phyloP scores from a whole-genome alignment of 139 green algal species.

The Chlamydomonas applanata region DNA sequence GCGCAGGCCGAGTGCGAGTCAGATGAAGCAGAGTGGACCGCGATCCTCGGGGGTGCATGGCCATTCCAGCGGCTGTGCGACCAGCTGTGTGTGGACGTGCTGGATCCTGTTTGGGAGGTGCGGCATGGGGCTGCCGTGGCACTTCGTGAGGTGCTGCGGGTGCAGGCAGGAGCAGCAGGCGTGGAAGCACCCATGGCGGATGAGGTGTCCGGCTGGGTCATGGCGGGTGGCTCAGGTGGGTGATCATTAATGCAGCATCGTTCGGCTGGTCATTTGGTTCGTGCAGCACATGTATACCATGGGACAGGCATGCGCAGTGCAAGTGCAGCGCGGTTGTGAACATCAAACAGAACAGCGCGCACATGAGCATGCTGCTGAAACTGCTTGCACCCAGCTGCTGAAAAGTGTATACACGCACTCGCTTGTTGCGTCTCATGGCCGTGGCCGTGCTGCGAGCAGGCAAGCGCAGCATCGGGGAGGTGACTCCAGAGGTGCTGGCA shows the following conservation, averaged over 20 bases:
- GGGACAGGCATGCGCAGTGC: no score
- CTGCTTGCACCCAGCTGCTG: not conserved
- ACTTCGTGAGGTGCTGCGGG: conserved; percentile 77
- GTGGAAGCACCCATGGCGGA: conserved; percentile 43
- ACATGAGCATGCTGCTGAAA: not conserved
- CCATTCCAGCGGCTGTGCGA: conserved; percentile 80
- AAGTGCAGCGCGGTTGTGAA: no score
- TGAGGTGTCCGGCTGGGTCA: conserved; percentile 42
- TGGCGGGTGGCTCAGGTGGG: conserved; percentile 35
- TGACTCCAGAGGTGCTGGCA: conserved; percentile 34
- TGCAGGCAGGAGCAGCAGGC: conserved; percentile 51
- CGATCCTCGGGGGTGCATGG: conserved; percentile 66
- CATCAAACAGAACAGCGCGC: no score
- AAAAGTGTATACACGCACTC: not conserved
- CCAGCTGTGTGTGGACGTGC: conserved; percentile 69
- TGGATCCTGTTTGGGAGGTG: conserved; percentile 74
- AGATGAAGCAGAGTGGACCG: conserved; percentile 48
- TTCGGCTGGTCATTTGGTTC: no score
- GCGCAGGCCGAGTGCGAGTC: not conserved
- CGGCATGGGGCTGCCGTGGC: conserved; percentile 85
- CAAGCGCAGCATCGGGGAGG: conserved; percentile 34
- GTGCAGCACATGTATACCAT: no score
- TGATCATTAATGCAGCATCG: not conserved
- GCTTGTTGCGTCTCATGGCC: not conserved
- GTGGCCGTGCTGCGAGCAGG: not conserved